Evolutionary conservation across 768 basidiomycete species (phyloP).

Genomic region (Pisolithus tinctorius): DNA sequence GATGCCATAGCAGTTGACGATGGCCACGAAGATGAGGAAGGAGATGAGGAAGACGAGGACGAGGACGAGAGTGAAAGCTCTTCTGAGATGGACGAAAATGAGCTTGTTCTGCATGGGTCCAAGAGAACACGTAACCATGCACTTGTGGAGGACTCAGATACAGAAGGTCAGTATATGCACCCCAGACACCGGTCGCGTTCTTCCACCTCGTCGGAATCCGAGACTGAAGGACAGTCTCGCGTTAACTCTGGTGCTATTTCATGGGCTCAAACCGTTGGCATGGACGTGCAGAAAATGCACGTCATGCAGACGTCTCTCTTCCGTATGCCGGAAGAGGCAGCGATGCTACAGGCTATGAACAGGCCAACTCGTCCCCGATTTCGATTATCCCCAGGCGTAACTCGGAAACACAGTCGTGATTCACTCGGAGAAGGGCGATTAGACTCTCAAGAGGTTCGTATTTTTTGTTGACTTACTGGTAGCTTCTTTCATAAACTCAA

Average conservation of each 20-base stretch:
- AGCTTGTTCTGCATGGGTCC: conserved; percentile 26
- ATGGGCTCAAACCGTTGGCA: conserved; percentile 65
- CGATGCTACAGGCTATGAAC: conserved; percentile 50
- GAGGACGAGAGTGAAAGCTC: conserved; percentile 32
- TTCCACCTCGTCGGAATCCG: conserved; percentile 20
- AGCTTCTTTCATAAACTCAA: neutral
- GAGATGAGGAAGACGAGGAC: conserved; percentile 31
- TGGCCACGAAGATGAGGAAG: neutral
- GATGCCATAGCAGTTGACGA: conserved; percentile 24
- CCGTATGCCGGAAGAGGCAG: conserved; percentile 67
- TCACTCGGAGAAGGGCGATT: conserved; percentile 67
- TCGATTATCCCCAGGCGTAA: conserved; percentile 34
- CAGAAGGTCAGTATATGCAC: conserved; percentile 43
- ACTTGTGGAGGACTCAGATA: conserved; percentile 49
- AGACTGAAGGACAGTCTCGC: conserved; percentile 14
- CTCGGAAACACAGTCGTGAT: conserved; percentile 71
- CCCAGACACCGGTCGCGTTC: conserved; percentile 30
- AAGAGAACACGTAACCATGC: conserved; percentile 34
- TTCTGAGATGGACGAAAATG: conserved; percentile 50
- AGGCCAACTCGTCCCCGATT: conserved; percentile 31
- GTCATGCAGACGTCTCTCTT: conserved; percentile 93
- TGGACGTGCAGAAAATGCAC: conserved; percentile 86
- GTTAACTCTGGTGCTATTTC: conserved; percentile 51
- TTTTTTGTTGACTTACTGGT: conserved; percentile 1
- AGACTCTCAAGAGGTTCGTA: conserved; percentile 55